Base-by-base conservation (phyloP, 2,329 filamentous ascomycete species). In the Chalaropsis ovoidea region DNA sequence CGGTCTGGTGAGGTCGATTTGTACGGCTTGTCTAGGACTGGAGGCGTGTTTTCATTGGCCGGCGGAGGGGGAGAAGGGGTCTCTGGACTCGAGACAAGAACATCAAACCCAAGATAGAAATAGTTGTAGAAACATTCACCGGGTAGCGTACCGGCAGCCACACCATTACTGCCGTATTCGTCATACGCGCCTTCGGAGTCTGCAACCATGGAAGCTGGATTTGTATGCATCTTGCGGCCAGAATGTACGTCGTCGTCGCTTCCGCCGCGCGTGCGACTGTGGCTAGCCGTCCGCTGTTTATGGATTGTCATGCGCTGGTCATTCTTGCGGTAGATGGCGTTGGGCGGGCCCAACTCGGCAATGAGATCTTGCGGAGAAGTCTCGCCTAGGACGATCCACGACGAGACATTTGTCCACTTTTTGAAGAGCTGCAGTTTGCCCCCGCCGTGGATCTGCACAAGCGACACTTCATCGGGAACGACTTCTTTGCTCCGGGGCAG, bases 121-220 rank as follows among this genome's bases (percentile, higher is more conserved):
- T 99, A 99, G 74, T 97, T 97, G 76, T 94, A 96, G 74, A 97
- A 99, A 69, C 87, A 91, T 73, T 95, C 90, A 3, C 85, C 82
- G 1, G 85, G 83, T 2, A 85, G 70, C 73, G 80, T 77, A 69
- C 79, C 77, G 0, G 78, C 77, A 2, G 77, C 73, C 39, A 83
- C 81, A 39, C 85, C 85, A 54, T 84, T 81, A 17, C 84, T 73
- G 2, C 77, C 81, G 67, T 82, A 82, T 62, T 83, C 83, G 24
- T 82, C 79, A 42, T 80, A 81, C 24, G 80, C 81, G 10, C 89
- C 87, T 71, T 90, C 88, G 0, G 86, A 88, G 35, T 82, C 82
- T 0, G 86, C 87, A 69, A 88, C 86, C 1, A 58, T 31, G 17
- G 54, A 10, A 6, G 54, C 24, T n/a, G 54, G 31, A 22, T 58